These are phyloP conservation scores for Leishmania turanica DNA, from an alignment of 208 protist genomes.

Conservation along the genomic window DNA sequence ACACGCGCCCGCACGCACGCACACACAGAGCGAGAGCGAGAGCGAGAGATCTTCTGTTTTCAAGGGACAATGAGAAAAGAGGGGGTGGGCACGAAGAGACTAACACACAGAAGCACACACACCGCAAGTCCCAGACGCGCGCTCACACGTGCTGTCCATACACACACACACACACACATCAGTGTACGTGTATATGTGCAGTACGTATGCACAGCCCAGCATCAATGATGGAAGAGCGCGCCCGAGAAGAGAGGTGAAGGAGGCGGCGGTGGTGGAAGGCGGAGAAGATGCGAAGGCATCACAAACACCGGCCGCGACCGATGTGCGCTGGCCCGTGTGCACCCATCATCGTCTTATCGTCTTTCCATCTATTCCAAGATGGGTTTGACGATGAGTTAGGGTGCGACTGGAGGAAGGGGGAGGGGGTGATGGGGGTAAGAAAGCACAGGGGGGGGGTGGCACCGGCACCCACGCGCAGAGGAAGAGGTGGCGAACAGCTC, in stretches of 20 bases:
- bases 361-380: not conserved
- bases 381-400: too few relatives aligned
- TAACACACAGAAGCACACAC: not conserved
- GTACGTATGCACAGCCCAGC: not conserved
- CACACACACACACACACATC: not conserved
- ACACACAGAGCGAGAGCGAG: not conserved
- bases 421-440: too few relatives aligned
- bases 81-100: not conserved
- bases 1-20: too few relatives aligned
- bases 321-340: not conserved
- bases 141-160: too few relatives aligned
- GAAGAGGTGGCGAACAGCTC: too few relatives aligned
- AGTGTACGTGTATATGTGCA: not conserved
- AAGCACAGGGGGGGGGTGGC: too few relatives aligned
- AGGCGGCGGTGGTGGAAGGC: not conserved
- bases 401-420: too few relatives aligned
- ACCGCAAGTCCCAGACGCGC: too few relatives aligned
- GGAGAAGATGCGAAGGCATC: not conserved
- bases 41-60: not conserved
- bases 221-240: not conserved
- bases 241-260: not conserved
- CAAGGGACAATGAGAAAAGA: not conserved
- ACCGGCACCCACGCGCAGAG: too few relatives aligned
- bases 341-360: not conserved
- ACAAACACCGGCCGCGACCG: not conserved